Evolutionary conservation across 371 early-diverging fungal genomes (phyloP).

Genomic region (Paraphysoderma sedebokerense): DNA sequence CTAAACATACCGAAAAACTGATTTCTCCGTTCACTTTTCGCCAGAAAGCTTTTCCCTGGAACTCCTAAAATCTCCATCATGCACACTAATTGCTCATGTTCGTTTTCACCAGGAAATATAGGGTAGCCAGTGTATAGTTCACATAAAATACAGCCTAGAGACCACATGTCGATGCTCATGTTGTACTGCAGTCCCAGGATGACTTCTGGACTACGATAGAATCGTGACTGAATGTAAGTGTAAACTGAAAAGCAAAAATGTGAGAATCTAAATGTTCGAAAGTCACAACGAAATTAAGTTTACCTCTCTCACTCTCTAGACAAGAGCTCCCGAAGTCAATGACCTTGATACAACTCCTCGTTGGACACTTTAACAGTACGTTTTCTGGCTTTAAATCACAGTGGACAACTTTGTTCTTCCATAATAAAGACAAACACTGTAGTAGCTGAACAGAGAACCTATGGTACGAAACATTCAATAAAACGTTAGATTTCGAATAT

Average conservation of each 20-base stretch:
- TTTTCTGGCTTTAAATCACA: slow-evolving; percentile 96
- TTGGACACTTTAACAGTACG: slow-evolving; percentile 49
- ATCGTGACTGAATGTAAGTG: slow-evolving; percentile 94
- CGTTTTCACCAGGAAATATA: slow-evolving; percentile 91
- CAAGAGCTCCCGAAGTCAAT: slow-evolving; percentile 97
- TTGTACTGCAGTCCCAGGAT: slow-evolving; percentile 76
- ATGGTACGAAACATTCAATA: neutral
- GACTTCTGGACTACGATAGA: slow-evolving; percentile 95
- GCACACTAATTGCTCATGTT: slow-evolving; percentile 82
- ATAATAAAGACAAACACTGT: slow-evolving; percentile 58
- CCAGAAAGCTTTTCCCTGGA: slow-evolving; percentile 55
- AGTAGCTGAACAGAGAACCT: slow-evolving; percentile 75
- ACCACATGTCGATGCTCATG: slow-evolving; percentile 98
- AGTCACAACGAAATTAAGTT: neutral
- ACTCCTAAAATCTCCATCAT: slow-evolving; percentile 85
- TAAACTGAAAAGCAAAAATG: slow-evolving; percentile 40
- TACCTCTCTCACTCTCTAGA: slow-evolving; percentile 53
- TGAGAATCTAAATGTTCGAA: neutral
- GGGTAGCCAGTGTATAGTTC: slow-evolving; percentile 89
- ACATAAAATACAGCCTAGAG: slow-evolving; percentile 93
- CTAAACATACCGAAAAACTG: slow-evolving; percentile 61
- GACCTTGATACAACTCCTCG: slow-evolving; percentile 73
- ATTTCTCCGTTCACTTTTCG: slow-evolving; percentile 52
- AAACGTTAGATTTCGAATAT: neutral
- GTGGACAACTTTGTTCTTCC: slow-evolving; percentile 72